Conservation (phyloP, 345 rosid species). For the Sonneratia alba region DNA sequence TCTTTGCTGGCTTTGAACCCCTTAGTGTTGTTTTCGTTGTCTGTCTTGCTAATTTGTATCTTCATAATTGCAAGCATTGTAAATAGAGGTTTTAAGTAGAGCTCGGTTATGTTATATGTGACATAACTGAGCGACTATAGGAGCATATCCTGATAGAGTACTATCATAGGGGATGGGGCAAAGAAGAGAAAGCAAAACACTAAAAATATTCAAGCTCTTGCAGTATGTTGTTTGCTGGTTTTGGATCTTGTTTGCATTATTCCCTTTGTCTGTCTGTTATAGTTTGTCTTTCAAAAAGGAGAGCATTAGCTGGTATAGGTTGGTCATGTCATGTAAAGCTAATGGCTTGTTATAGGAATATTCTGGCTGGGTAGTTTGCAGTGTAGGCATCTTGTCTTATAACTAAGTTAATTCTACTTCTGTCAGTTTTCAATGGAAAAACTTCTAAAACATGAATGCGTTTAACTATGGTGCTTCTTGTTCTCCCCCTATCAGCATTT, state of each 20-base stretch:
- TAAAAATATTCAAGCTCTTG: constrained; percentile 8
- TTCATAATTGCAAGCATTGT: background rate
- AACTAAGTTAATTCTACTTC: too few relatives aligned
- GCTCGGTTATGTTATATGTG: background rate
- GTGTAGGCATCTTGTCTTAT: too few relatives aligned
- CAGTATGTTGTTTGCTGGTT: constrained; percentile 14
- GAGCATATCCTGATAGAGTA: background rate
- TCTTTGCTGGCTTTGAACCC: background rate
- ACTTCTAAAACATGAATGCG: background rate
- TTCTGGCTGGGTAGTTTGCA: too few relatives aligned
- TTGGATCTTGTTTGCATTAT: background rate
- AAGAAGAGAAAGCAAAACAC: constrained; percentile 21
- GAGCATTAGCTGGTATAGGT: background rate
- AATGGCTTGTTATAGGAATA: background rate
- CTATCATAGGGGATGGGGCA: constrained; percentile 6
- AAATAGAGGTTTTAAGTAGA: background rate
- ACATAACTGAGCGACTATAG: background rate
- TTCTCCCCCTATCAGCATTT: background rate
- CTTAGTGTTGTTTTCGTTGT: background rate
- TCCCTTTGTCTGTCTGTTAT: background rate
- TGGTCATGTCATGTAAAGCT: background rate
- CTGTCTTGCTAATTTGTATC: background rate
- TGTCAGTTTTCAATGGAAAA: background rate
- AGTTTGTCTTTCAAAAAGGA: background rate
- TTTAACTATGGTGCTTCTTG: background rate